phyloP scores from a whole-genome alignment of 164 flowering plant genomes.

The Amborella trichopoda region DNA sequence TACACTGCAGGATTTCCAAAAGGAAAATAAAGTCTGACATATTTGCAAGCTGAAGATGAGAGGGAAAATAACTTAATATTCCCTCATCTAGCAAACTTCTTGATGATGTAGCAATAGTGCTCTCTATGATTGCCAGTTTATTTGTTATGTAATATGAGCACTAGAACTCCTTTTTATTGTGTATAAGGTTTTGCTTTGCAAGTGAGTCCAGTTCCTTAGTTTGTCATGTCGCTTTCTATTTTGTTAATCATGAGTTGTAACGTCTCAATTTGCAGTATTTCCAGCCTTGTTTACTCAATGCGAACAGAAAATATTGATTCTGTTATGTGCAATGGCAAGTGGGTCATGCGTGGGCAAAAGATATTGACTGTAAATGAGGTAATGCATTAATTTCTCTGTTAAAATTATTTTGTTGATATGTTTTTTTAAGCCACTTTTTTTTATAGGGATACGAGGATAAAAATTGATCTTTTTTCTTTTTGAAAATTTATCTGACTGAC shows the following conservation, averaged over 20 bases:
- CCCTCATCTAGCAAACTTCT: too few species aligned
- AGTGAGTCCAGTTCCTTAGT: too few species aligned
- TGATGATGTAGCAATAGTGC: too few species aligned
- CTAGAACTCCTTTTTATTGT: too few species aligned
- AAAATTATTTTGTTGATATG: neutral
- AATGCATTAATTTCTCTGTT: constrained; percentile 4
- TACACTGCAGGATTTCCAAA: too few species aligned
- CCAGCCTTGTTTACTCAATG: constrained; percentile 80
- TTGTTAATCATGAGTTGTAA: neutral
- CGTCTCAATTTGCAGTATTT: constrained; percentile 36
- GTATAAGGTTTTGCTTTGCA: too few species aligned
- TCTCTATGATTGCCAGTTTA: too few species aligned
- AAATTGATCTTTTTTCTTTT: neutral
- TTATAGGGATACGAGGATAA: neutral
- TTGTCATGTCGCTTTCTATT: too few species aligned
- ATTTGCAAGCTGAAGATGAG: too few species aligned
- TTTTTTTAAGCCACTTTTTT: neutral
- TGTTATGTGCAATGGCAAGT: constrained; percentile 82
- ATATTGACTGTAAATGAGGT: constrained; percentile 70
- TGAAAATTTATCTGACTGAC: neutral
- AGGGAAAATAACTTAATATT: too few species aligned
- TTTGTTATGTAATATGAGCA: too few species aligned
- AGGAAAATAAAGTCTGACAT: too few species aligned
- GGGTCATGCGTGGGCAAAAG: constrained; percentile 74
- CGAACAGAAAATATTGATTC: constrained; percentile 75